Base-by-base conservation (phyloP, 2,329 filamentous ascomycete species). In the Hypoxylon sp. region DNA sequence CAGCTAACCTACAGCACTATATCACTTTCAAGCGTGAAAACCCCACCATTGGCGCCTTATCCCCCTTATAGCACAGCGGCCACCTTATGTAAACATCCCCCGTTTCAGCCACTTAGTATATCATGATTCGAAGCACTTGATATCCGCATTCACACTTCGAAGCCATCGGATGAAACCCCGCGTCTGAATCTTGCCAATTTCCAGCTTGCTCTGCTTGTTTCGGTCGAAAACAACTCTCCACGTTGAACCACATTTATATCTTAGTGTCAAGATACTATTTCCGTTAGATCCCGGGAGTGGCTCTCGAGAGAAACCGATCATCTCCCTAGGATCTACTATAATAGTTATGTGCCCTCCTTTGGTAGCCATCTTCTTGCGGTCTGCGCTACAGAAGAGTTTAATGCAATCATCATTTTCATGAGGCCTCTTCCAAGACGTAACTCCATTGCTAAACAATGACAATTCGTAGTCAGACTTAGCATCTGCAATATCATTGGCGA, bases 91-190 rank as follows among this genome's bases (percentile, higher is more conserved):
- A 34, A 13, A 34, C 30, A 11, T 13, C 30, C 32, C 32, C 13
- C n/a, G n/a, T n/a, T n/a, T n/a, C n/a, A n/a, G 13, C 32, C 15
- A n/a, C 13, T n/a, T 6, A 28, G 6, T 15, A 28, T 28, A 4
- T 48, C 44, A 59, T 10, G n/a, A 32, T n/a, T 57, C 61, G 19
- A 70, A n/a, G 47, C 58, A 62, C 24, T 37, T 34, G 34, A 73
- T 59, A 1, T 51, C 50, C 0, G 60, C 59, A 22, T 68, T 71
- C 10, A 70, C 55, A 2, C 8, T 19, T 20, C 67, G 64, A 17
- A 74, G 52, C 73, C 71, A 75, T 32, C 60, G 59, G 17, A 70
- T 62, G 11, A 75, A 73, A 1, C 51, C 44, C 8, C 66, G 66
- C 13, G 50, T 56, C 41, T 74, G 72, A 13, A 70, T 55, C 50